A percentile compares a stretch with the other conserved stretches of the same genome.
Conservation (phyloP, 2,329 filamentous ascomycete species). For the Juglanconis oblonga region DNA sequence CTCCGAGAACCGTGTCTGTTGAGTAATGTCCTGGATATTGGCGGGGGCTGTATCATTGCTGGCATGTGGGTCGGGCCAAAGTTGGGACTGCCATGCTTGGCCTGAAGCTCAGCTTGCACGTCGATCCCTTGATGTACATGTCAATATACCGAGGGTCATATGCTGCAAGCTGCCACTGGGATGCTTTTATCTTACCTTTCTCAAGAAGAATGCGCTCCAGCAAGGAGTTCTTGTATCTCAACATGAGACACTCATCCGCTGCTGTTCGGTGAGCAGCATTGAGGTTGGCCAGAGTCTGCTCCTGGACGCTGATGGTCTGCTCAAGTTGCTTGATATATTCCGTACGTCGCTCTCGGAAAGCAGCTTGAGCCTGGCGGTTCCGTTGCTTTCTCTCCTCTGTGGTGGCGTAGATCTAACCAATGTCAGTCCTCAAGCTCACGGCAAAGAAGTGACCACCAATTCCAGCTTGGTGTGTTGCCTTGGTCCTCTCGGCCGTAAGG, state of each 20-base stretch:
- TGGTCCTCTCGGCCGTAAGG: background rate
- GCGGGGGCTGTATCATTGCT: slow-evolving; percentile 69
- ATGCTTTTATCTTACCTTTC: slow-evolving; percentile 62
- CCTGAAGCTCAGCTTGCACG: slow-evolving; percentile 90
- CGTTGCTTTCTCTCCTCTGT: slow-evolving; percentile 98
- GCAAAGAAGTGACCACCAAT: background rate
- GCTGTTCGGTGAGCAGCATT: slow-evolving; percentile 93
- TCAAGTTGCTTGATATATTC: slow-evolving; percentile 99
- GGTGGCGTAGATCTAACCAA: slow-evolving; percentile 85
- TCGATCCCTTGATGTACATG: slow-evolving; percentile 68
- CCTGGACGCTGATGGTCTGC: slow-evolving; percentile 94
- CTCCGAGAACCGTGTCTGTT: slow-evolving; percentile 74
- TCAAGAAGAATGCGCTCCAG: slow-evolving; percentile 93
- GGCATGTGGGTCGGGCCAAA: slow-evolving; percentile 67
- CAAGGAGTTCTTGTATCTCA: slow-evolving; percentile 96
- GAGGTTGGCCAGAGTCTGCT: slow-evolving; percentile 86
- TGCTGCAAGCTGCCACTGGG: background rate
- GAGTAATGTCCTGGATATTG: slow-evolving; percentile 76
- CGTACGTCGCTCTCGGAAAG: slow-evolving; percentile 92
- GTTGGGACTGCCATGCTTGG: slow-evolving; percentile 86
- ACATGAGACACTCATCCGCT: slow-evolving; percentile 95
- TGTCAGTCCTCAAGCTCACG: slow-evolving; percentile 11
- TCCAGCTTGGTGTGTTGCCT: background rate
- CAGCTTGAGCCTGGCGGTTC: slow-evolving; percentile 94
- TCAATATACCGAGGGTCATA: background rate